A percentile compares a stretch with the other conserved stretches of the same genome.
Evolutionary conservation across 1,139 yeast genomes (phyloP).

Genomic region (Saccharomyces pastorianus): DNA sequence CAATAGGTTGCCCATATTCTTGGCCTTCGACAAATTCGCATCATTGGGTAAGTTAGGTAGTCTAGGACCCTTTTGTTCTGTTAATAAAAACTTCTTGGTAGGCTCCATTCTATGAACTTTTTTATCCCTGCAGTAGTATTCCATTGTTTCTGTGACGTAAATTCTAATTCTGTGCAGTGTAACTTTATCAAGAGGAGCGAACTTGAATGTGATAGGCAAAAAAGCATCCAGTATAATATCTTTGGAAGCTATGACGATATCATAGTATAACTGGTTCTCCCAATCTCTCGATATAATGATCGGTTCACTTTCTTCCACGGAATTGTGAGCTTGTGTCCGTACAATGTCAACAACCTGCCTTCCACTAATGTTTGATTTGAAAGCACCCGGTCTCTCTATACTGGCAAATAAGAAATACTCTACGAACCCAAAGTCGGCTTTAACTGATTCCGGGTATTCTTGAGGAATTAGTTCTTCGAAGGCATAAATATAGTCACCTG

Average conservation of each 20-base stretch:
- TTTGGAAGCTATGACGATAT: slow-evolving; percentile 82
- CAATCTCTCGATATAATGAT: slow-evolving; percentile 84
- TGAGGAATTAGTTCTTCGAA: slow-evolving; percentile 85
- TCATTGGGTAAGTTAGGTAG: slow-evolving; percentile 28
- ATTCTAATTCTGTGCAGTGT: slow-evolving; percentile 79
- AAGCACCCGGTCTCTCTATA: slow-evolving; percentile 73
- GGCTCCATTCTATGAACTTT: slow-evolving; percentile 92
- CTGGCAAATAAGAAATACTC: slow-evolving; percentile 59
- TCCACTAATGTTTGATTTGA: slow-evolving; percentile 67
- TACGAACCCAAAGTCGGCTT: slow-evolving; percentile 76
- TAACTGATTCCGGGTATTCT: slow-evolving; percentile 71
- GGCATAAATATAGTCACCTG: slow-evolving; percentile 87
- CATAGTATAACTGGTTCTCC: slow-evolving; percentile 88
- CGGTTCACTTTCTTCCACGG: slow-evolving; percentile 86
- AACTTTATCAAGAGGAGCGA: slow-evolving; percentile 82
- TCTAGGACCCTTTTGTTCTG: slow-evolving; percentile 66
- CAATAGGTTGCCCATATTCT: slow-evolving; percentile 37
- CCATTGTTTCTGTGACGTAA: slow-evolving; percentile 79
- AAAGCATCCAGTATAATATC: slow-evolving; percentile 75
- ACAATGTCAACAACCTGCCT: slow-evolving; percentile 57
- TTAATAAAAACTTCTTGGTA: slow-evolving; percentile 61
- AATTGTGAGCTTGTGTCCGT: slow-evolving; percentile 68
- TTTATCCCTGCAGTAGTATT: slow-evolving; percentile 76
- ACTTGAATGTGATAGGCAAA: slow-evolving; percentile 74
- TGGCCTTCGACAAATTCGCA: slow-evolving; percentile 31